phyloP scores from a whole-genome alignment of 257 asterid species.

The Solanum megistacrolobum region DNA sequence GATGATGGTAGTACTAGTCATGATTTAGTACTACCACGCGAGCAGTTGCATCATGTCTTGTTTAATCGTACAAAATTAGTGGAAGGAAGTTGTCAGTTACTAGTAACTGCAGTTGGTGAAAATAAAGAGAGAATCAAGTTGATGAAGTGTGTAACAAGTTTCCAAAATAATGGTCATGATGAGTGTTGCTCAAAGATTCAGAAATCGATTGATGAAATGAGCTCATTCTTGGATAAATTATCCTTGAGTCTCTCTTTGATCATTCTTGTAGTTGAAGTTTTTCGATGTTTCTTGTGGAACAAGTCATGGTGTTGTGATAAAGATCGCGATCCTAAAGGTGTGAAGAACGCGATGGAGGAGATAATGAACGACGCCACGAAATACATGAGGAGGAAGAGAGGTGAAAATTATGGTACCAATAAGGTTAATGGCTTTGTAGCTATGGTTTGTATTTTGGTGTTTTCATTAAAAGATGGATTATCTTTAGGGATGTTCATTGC shows the following conservation, averaged over 20 bases:
- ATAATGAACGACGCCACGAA: constrained; percentile 21
- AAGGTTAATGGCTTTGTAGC: constrained; percentile 14
- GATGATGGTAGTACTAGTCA: constrained; percentile 1
- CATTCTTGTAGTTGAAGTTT: constrained; percentile 19
- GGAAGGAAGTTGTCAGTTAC: constrained; percentile 15
- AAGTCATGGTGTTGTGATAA: not conserved
- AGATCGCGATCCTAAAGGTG: constrained; percentile 12
- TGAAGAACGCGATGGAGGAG: constrained; percentile 26
- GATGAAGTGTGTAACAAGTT: not conserved
- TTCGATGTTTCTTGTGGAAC: constrained; percentile 22
- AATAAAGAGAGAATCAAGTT: constrained; percentile 27
- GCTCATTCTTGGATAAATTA: constrained; percentile 18
- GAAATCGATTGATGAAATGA: constrained; percentile 10
- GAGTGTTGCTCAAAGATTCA: not conserved
- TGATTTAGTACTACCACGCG: not conserved
- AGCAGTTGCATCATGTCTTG: not conserved
- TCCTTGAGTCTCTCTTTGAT: constrained; percentile 23
- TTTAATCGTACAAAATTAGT: constrained; percentile 14
- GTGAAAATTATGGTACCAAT: not conserved
- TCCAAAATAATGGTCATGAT: not conserved
- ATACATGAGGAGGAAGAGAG: constrained; percentile 13
- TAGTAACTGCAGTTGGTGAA: constrained; percentile 32
- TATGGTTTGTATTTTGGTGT: constrained; percentile 20
- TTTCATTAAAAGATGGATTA: constrained; percentile 31
- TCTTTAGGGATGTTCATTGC: constrained; percentile 29